Percentiles rank a stretch among this genome's conserved stretches.
Conservation (phyloP, 2,329 filamentous ascomycete species). For the Scedosporium minutisporum region DNA sequence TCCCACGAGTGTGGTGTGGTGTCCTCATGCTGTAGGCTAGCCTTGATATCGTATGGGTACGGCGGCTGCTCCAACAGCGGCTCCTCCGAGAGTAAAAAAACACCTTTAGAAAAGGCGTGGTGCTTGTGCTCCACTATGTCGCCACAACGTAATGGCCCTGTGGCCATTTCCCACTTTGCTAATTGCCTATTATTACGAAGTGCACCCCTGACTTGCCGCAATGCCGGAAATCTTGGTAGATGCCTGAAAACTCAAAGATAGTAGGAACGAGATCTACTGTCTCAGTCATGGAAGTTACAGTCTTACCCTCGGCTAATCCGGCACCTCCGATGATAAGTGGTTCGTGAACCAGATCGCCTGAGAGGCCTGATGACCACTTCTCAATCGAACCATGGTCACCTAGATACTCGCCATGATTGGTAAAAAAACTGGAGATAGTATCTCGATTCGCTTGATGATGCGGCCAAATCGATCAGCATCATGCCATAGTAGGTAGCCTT, state of each 20-base stretch:
- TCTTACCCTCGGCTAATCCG: conserved; percentile 25
- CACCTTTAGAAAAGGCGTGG: conserved; percentile 34
- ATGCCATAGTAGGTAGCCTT: conserved; percentile 37
- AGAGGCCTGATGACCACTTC: conserved; percentile 36
- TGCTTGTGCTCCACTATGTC: conserved; percentile 20
- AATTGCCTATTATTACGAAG: too few relatives aligned
- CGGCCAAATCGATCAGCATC: conserved; percentile 38
- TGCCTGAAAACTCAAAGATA: conserved; percentile 26
- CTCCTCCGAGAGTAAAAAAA: conserved; percentile 33
- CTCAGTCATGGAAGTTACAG: conserved; percentile 13
- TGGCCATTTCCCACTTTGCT: too few relatives aligned
- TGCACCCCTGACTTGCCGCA: not conserved
- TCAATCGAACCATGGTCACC: conserved; percentile 37
- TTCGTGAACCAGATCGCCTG: conserved; percentile 29
- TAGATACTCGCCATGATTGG: conserved; percentile 35
- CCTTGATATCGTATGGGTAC: conserved; percentile 37
- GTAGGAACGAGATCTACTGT: conserved; percentile 29
- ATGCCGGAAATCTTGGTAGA: conserved; percentile 18
- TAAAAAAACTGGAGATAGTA: conserved; percentile 34
- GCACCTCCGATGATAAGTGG: conserved; percentile 33
- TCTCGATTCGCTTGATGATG: conserved; percentile 24
- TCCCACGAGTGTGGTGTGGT: conserved; percentile 29
- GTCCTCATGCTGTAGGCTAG: conserved; percentile 33
- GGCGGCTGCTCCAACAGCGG: conserved; percentile 32
- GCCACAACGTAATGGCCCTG: not conserved